phyloP scores from a whole-genome alignment of 2,329 filamentous ascomycete species.

The Ambrosiella beaveri region DNA sequence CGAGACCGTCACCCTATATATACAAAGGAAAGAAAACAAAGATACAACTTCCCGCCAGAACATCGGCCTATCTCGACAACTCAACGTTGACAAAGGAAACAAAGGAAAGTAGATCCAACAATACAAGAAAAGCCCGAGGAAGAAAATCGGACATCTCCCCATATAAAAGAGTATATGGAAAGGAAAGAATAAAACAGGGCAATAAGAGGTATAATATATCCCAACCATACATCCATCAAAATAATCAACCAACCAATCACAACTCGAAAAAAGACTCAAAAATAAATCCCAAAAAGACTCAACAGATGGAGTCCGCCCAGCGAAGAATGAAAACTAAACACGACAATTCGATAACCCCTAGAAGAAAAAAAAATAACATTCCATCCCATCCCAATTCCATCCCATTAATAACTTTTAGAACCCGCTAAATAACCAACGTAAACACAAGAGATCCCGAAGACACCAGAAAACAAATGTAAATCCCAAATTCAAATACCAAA shows the following conservation, averaged over 20 bases:
- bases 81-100: too few relatives aligned
- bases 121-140: neutral
- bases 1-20: neutral
- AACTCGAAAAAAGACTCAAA: neutral
- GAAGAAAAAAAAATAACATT: neutral
- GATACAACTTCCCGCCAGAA: too few relatives aligned
- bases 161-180: neutral
- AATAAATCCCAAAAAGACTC: neutral
- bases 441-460: too few relatives aligned
- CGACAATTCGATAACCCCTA: neutral
- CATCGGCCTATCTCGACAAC: too few relatives aligned
- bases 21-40: constrained; percentile 1
- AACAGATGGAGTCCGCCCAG: neutral
- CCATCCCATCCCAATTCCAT: too few relatives aligned
- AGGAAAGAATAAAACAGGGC: neutral
- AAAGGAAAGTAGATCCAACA: too few relatives aligned
- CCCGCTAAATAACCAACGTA: too few relatives aligned
- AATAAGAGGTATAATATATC: neutral
- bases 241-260: neutral
- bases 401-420: too few relatives aligned
- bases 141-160: neutral
- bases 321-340: neutral
- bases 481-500: neutral
- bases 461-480: neutral
- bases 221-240: neutral